Evolutionary conservation across 1,284 basidiomycete genomes (phyloP), one percentile per base, ranked within the genome.

Genomic region (Austroboletus novae-zelandiae): DNA sequence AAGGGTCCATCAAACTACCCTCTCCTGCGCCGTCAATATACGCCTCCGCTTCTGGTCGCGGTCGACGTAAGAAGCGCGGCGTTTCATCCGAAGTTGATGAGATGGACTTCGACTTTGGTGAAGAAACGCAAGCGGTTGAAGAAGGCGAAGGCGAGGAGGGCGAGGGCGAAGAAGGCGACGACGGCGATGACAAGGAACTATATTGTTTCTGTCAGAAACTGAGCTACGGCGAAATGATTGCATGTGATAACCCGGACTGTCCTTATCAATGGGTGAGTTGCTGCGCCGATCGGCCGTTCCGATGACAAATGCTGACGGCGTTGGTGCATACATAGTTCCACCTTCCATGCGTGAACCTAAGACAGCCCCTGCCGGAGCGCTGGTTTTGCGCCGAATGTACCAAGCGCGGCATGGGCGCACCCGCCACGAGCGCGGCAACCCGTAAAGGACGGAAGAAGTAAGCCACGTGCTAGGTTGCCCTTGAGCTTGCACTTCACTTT

Each of bases 161-260:
- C 1, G 76, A 75, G 41, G 75, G 69, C 4, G 76, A 77, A 39
- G 76, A 74, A 29, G 74, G 71, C 13, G 68, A 69, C 5, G 76
- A 77, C 45, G 70, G 71, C 13, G 79, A 78, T 56, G 83, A 84
- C 64, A 74, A 80, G 55, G 74, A 75, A 31, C 59, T 82, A 2
- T 86, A 86, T 58, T 86, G 84, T 62, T 79, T 80, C 70, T 86
- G 84, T 63, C 80, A 80, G 56, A 81, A 81, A 61, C 73, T 78
- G 51, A 83, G 81, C 42, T 83, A 80, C 52, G 83, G 83, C 49
- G 81, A 84, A 77, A 87, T 87, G 84, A 81, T 87, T 54, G 85
- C 76, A 40, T 87, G 84, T 62, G 84, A 87, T 61, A 82, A 83
- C 57, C 68, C 76, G n/a, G 72, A 73, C 9, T 87, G 84, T 67